Base-by-base conservation (phyloP, 2,329 filamentous ascomycete genomes). In the Raffaelea arxii region DNA sequence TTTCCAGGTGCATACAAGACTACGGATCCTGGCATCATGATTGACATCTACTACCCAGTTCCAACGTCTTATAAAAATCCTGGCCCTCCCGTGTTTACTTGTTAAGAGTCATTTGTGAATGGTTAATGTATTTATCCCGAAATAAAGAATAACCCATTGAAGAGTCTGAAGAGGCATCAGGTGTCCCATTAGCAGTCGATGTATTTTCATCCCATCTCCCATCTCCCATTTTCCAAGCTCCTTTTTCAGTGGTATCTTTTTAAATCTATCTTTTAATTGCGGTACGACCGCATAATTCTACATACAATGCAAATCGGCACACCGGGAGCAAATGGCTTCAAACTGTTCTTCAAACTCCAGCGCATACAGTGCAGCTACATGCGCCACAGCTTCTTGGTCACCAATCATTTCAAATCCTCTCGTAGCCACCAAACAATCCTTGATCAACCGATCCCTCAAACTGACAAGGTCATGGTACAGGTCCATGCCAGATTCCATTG, bases 11-110 rank as follows among this genome's bases (percentile, higher is more conserved):
- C 54, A 3, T 57, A 57, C 49, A 48, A 43, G 39, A 44, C 54
- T 12, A 47, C 47, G 10, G 54, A 57, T 46, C 55, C 54, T 1
- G 55, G 55, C 16, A 52, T 56, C 30, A 32, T 54, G 18, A 54
- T 57, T 44, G 55, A 55, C 47, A 57, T 57, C 49, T 53, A 55
- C 51, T 55, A 54, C 36, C 55, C 55, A 6, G 47, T 54, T 30
- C 52, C 53, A 16, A 56, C 53, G 3, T 49, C 51, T 2, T 57
- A 57, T 45, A 46, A 22, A 6, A 57, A 55, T 43, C 55, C 53
- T 2, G 49, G 49, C 12, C 49, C 49, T 25, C n/a, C 25, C n/a
- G 41, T 46, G 21, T 51, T 51, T 22, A 52, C 43, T 21, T 50
- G 50, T n/a, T 48, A 25, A 25, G 23, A 1, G 18, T 19, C 25